phyloP scores from a whole-genome alignment of 257 asterid species.

The Leptodermis oblonga region DNA sequence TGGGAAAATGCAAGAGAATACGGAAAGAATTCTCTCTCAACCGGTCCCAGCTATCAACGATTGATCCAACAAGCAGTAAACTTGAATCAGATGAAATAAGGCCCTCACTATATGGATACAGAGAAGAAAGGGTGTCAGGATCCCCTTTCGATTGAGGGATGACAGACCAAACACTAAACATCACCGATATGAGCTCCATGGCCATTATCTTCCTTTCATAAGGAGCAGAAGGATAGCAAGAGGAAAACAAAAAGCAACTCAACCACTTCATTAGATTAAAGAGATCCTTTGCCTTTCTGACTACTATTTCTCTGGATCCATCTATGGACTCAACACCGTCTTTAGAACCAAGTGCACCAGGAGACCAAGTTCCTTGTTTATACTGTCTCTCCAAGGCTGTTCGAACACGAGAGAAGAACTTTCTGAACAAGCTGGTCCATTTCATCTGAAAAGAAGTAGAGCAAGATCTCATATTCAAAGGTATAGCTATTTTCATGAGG shows the following conservation, averaged over 20 bases:
- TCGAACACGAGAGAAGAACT: constrained; percentile 83
- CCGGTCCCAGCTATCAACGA: constrained; percentile 95
- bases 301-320: constrained; percentile 30
- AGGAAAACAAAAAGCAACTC: constrained; percentile 77
- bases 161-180: constrained; percentile 80
- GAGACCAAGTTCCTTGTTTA: constrained; percentile 71
- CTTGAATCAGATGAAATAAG: constrained; percentile 67
- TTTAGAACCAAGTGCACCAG: constrained; percentile 36
- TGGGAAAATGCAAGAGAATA: constrained; percentile 74
- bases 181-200: constrained; percentile 72
- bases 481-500: constrained; percentile 80
- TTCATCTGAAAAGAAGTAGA: constrained; percentile 96
- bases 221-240: constrained; percentile 98
- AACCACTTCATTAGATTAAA: constrained; percentile 75
- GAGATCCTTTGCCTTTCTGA: constrained; percentile 61
- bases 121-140: constrained; percentile 37
- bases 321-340: constrained; percentile 29
- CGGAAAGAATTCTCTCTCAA: constrained; percentile 74
- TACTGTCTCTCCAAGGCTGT: constrained; percentile 83
- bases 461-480: constrained; percentile 93
- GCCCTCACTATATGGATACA: constrained; percentile 63
- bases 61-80: constrained; percentile 81
- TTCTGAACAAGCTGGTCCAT: constrained; percentile 93
- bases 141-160: constrained; percentile 34
- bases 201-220: constrained; percentile 97